Evolutionary conservation across 2,329 filamentous ascomycete species (phyloP).

Genomic region (Apiospora pterosperma): DNA sequence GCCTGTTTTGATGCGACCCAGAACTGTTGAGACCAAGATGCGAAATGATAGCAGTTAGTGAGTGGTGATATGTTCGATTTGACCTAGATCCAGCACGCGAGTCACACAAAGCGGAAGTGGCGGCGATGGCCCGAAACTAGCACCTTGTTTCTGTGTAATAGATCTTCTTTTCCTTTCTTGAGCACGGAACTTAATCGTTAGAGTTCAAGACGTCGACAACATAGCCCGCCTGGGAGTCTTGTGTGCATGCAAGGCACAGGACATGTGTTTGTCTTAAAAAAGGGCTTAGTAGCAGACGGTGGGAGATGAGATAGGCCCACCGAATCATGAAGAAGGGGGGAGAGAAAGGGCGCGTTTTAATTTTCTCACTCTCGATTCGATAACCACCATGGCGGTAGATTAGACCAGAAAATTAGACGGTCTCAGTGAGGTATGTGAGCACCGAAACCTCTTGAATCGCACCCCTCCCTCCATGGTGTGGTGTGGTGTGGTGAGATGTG

Average conservation of each 20-base stretch:
- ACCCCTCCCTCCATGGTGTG: background rate
- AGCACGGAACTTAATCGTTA: background rate
- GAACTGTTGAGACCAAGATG: background rate
- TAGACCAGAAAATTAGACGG: no score
- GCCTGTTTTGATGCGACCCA: background rate
- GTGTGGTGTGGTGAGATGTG: background rate
- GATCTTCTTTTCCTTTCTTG: background rate
- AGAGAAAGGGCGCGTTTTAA: background rate
- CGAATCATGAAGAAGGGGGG: background rate
- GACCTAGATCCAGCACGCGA: background rate
- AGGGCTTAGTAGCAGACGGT: background rate
- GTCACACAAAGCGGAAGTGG: background rate
- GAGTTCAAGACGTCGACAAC: background rate
- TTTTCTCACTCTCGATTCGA: background rate
- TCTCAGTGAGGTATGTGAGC: constrained; percentile 1
- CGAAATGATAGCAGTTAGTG: background rate
- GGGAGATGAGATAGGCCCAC: background rate
- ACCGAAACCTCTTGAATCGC: background rate
- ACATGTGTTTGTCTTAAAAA: background rate
- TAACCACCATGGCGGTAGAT: background rate
- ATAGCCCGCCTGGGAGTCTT: background rate
- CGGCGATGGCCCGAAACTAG: background rate
- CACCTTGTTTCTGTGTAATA: background rate
- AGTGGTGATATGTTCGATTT: background rate
- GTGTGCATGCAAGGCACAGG: background rate